Percentiles rank a stretch among this genome's conserved stretches.
Conservation (phyloP, 495 filamentous ascomycete species). For the Podospora australis region DNA sequence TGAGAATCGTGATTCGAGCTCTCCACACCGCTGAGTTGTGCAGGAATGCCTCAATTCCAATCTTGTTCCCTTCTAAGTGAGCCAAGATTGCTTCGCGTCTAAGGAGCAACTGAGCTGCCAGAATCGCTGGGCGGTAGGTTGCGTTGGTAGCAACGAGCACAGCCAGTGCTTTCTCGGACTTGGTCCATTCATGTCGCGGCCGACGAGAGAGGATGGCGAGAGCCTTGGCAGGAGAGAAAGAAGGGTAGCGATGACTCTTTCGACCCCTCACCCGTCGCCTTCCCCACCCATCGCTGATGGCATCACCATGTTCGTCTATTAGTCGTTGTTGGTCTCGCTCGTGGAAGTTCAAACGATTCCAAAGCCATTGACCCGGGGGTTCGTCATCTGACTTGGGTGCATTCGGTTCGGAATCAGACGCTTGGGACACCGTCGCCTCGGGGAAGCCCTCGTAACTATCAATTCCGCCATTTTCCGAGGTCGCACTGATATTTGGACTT, state of each 20-base stretch:
- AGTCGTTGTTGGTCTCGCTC: conserved; percentile 12
- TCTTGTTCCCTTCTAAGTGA: background rate
- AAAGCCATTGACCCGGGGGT: conserved; percentile 1
- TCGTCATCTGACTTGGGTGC: background rate
- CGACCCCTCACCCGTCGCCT: background rate
- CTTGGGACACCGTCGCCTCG: no score
- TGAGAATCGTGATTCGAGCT: conserved; percentile 19
- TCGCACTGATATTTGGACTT: no score
- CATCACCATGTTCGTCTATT: conserved; percentile 2
- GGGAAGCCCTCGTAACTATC: no score
- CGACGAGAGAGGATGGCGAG: conserved; percentile 11
- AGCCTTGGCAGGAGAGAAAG: conserved; percentile 13
- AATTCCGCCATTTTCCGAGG: no score
- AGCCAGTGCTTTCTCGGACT: conserved; percentile 8
- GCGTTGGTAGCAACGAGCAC: conserved; percentile 14
- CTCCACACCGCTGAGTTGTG: conserved; percentile 24
- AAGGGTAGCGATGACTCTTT: conserved; percentile 1
- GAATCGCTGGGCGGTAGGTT: conserved; percentile 24
- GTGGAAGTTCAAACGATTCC: conserved; percentile 7
- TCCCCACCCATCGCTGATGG: conserved; percentile 3
- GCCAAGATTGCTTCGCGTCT: conserved; percentile 15
- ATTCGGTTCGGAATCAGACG: background rate
- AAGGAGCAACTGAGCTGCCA: conserved; percentile 29
- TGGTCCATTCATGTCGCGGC: conserved; percentile 1
- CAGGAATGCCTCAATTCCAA: conserved; percentile 13